Base-by-base conservation (phyloP, 2,329 filamentous ascomycete species). In the Coniella vitis region DNA sequence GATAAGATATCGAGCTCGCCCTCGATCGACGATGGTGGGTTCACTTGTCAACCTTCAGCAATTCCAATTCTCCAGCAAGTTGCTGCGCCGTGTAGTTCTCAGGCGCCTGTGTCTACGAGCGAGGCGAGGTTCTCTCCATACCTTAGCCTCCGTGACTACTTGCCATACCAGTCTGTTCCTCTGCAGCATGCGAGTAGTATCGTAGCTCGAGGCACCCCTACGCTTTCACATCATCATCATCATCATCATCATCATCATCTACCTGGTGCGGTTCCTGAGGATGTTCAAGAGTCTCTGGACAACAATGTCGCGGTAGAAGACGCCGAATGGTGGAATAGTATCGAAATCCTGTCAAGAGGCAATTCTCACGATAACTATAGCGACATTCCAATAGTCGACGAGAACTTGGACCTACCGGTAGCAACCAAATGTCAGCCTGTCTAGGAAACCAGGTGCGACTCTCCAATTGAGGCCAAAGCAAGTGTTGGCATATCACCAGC, bases 1-100 rank as follows among this genome's bases (percentile, higher is more conserved):
- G 93, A 97, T 73, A 93, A 93, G 69, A 96, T 98, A 57, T 97
- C 91, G 61, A 97, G 90, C 69, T 97, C 91, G 61, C 93, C 93
- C 64, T 97, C 91, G 60, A 98, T 98, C 69, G 90, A 95, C 75
- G 91, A 97, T 85, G 91, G 91, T 98, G 83, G 78, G 90, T 93
- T 74, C 71, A 69, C 67, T 69, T 63, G 59, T 57, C 52, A 58
- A 54, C 61, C 67, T 57, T 62, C 65, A 54, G 56, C 60, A 60
- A 53, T 69, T 55, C 70, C 69, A 54, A 72, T 69, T 56, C 63
- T 72, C 47, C 61, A 58, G 49, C 63, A 60, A 54, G 60, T 60
- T 48, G 58, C 60, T 53, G 48, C 57, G 51, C 57, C 54, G 56
- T 55, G 54, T 57, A 55, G 59, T 56, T 55, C 56, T 54, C 57